phyloP scores from a whole-genome alignment of 1,284 basidiomycete genomes.

The Fistulinella cinereoalba region DNA sequence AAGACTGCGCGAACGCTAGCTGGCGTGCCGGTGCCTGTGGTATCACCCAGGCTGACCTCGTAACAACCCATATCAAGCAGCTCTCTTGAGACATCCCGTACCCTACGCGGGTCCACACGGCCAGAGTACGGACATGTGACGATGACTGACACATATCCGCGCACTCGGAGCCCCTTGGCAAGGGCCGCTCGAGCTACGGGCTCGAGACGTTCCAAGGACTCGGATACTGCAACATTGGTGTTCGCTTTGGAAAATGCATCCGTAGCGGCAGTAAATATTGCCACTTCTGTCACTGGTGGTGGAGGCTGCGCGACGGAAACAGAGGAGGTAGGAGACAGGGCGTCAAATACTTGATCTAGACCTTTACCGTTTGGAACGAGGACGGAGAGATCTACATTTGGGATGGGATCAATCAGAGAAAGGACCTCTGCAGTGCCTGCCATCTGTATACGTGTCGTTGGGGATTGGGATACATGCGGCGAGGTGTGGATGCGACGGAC shows the following conservation, averaged over 20 bases:
- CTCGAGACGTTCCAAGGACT: slow-evolving; percentile 67
- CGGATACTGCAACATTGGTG: slow-evolving; percentile 74
- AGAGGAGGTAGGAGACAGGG: slow-evolving; percentile 41
- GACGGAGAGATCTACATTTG: slow-evolving; percentile 72
- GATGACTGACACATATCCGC: slow-evolving; percentile 86
- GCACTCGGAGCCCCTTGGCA: slow-evolving; percentile 65
- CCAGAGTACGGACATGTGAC: slow-evolving; percentile 89
- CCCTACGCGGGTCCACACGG: slow-evolving; percentile 61
- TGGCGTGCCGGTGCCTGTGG: slow-evolving; percentile 85
- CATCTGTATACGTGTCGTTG: too few relatives aligned
- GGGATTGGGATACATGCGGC: too few relatives aligned
- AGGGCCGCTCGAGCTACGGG: slow-evolving; percentile 63
- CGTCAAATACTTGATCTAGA: slow-evolving; percentile 61
- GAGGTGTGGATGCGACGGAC: too few relatives aligned
- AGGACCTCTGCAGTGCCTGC: slow-evolving; percentile 79
- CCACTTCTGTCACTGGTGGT: slow-evolving; percentile 76
- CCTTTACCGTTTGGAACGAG: slow-evolving; percentile 86
- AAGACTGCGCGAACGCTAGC: slow-evolving; percentile 65
- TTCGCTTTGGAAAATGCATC: slow-evolving; percentile 87
- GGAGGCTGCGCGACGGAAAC: slow-evolving; percentile 29
- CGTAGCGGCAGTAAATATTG: slow-evolving; percentile 87
- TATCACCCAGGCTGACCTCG: slow-evolving; percentile 91
- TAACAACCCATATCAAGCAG: slow-evolving; percentile 91
- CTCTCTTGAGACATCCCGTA: slow-evolving; percentile 69
- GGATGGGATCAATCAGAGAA: slow-evolving; percentile 49